Evolutionary conservation across 192 early-diverging fungal species (phyloP), one percentile per base, ranked within the genome.

Genomic region (Coemansia sp.): DNA sequence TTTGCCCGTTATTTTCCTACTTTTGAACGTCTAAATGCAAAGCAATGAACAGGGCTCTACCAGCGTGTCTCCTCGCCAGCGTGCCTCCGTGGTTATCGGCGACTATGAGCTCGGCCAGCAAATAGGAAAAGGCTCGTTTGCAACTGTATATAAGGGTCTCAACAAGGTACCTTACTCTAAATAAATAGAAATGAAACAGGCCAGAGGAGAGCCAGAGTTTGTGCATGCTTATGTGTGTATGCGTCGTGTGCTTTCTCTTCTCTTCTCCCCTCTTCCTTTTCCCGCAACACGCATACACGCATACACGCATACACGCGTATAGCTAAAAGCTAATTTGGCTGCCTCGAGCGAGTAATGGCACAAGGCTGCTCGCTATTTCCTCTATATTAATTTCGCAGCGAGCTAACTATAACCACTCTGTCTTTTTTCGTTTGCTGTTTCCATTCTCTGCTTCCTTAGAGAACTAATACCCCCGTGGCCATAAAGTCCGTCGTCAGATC

Each of bases 61-160:
- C 59, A 55, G 55, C 54, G 30, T 52, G 25, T 59, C 75, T 30
- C 76, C 64, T 51, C 76, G 71, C 13, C 61, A 65, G 55, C 76
- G 76, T 23, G 76, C 76, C 36, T 67, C 76, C 18, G 76, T 79
- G 49, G 86, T 69, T 54, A 79, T 95, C 25, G 94, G 90, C 50
- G 89, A 90, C 65, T 94, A 92, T 66, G 66, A 88, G 61, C 76
- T 96, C 25, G 82, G 85, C 34, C 75, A 84, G 16, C 91, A 94
- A 60, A 96, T 98, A 55, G 96, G 96, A 34, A 87, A 89, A 20
- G 96, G 96, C 8, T 96, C 94, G 3, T 98, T 97, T 84, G 96
- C 96, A 42, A 95, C 89, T 6, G 96, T 98, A 7, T 97, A 90
- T 75, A 85, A 85, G 55, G 91, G 86, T 13, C 61, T 85, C 23